These are phyloP conservation scores for Boletus patriciae DNA, from an alignment of 768 basidiomycete genomes.

Conservation along the genomic window DNA sequence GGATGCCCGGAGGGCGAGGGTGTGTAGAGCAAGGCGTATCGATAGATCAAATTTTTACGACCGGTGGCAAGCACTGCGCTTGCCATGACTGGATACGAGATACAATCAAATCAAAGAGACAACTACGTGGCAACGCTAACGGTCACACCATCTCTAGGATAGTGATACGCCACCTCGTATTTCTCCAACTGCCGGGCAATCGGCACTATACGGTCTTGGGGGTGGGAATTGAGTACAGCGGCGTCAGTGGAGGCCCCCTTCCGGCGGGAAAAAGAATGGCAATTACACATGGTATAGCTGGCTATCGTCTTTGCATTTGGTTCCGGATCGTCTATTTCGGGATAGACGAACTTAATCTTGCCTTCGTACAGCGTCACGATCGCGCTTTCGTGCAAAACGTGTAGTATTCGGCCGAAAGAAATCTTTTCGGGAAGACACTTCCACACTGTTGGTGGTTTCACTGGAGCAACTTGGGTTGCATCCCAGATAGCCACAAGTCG, in stretches of 20 bases:
- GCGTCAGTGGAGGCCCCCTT: not conserved
- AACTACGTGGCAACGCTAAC: not conserved
- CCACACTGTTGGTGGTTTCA: slow-evolving; percentile 21
- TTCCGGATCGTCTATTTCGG: slow-evolving; percentile 22
- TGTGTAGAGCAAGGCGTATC: no score
- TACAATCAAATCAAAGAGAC: not conserved
- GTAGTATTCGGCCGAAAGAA: slow-evolving; percentile 30
- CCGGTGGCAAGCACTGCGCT: not conserved
- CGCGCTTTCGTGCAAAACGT: slow-evolving; percentile 27
- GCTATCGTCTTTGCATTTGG: slow-evolving; percentile 16
- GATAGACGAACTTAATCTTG: slow-evolving; percentile 27
- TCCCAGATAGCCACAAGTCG: slow-evolving; percentile 29
- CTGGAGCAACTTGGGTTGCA: slow-evolving; percentile 21
- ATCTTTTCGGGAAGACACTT: slow-evolving; percentile 19
- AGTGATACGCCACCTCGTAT: slow-evolving; percentile 22
- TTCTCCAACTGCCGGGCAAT: slow-evolving; percentile 26
- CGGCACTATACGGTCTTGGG: slow-evolving; percentile 15
- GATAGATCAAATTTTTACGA: no score
- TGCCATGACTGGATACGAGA: not conserved
- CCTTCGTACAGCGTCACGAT: slow-evolving; percentile 29
- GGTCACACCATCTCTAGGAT: slow-evolving; percentile 28
- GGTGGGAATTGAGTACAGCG: slow-evolving; percentile 18
- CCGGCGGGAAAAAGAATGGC: not conserved
- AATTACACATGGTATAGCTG: slow-evolving; percentile 20
- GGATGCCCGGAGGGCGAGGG: no score